Percentiles rank a stretch among this genome's conserved stretches.
These are phyloP conservation scores for Apiotrichum sp. DNA, from an alignment of 1,284 basidiomycete species.

Conservation along the genomic window DNA sequence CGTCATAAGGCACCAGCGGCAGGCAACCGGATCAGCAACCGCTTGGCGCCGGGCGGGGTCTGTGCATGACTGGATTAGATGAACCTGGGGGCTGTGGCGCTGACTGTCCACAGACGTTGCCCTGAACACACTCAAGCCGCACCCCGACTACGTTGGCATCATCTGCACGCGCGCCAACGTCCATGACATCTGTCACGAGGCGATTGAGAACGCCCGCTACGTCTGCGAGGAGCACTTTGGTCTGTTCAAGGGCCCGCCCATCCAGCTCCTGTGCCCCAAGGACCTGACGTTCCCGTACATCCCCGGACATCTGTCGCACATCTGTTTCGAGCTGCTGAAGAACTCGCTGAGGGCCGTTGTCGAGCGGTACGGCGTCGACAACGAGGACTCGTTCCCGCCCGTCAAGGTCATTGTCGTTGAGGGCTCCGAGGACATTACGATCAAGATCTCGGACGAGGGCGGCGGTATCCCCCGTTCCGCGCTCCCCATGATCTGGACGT, in stretches of 20 bases:
- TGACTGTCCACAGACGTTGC: conserved; percentile 63
- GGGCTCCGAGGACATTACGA: conserved; percentile 89
- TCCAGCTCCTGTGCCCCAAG: conserved; percentile 90
- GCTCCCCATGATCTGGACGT: conserved; percentile 95
- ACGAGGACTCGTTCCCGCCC: conserved; percentile 76
- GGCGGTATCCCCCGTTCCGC: conserved; percentile 92
- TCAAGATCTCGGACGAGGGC: conserved; percentile 96
- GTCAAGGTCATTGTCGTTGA: conserved; percentile 97
- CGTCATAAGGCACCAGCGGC: no score
- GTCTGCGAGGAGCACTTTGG: conserved; percentile 96
- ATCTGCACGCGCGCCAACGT: conserved; percentile 97
- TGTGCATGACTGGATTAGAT: no score
- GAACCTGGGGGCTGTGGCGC: no score
- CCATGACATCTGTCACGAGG: conserved; percentile 93
- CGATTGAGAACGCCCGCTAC: conserved; percentile 93
- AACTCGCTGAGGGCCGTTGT: conserved; percentile 97
- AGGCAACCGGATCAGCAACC: no score
- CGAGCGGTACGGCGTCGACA: conserved; percentile 72
- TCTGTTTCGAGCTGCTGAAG: conserved; percentile 97
- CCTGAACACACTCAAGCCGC: conserved; percentile 79
- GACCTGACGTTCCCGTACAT: conserved; percentile 91
- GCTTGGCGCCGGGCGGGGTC: no score
- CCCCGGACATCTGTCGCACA: conserved; percentile 87
- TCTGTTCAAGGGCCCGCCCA: conserved; percentile 92
- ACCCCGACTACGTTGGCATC: conserved; percentile 92